These are phyloP conservation scores for Kazachstania africana DNA, from an alignment of 805 yeast genomes.

Conservation along the genomic window DNA sequence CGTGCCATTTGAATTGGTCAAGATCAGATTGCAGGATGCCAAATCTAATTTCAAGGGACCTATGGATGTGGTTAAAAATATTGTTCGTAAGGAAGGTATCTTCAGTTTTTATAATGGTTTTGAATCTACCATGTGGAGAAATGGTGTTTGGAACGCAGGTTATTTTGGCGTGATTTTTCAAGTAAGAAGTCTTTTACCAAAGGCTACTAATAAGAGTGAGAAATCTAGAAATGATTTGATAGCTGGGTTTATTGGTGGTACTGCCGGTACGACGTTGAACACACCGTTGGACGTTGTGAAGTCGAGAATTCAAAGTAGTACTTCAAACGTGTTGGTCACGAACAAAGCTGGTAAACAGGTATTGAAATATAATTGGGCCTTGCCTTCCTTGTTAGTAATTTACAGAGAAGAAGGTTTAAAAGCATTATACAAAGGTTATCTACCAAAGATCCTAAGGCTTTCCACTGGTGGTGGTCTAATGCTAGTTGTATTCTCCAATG, in stretches of 20 bases:
- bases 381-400: constrained; percentile 65
- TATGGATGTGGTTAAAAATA: constrained; percentile 65
- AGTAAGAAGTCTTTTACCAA: constrained; percentile 67
- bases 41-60: constrained; percentile 59
- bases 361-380: constrained; percentile 86
- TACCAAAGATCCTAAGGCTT: constrained; percentile 91
- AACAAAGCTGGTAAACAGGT: constrained; percentile 51
- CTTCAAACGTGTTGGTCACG: constrained; percentile 1
- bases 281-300: constrained; percentile 97
- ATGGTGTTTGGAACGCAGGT: constrained; percentile 93
- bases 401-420: constrained; percentile 79
- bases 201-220: constrained; percentile 56
- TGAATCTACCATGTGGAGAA: constrained; percentile 97
- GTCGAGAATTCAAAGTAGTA: constrained; percentile 73
- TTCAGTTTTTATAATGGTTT: constrained; percentile 85
- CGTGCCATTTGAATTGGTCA: constrained; percentile 93
- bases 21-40: constrained; percentile 91
- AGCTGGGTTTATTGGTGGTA: constrained; percentile 95
- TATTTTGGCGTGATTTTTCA: constrained; percentile 93
- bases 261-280: constrained; percentile 86
- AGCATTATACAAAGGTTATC: constrained; percentile 90
- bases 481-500: constrained; percentile 88
- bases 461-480: constrained; percentile 99
- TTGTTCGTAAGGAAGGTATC: constrained; percentile 64
- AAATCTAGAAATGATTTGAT: constrained; percentile 78